Evolutionary conservation across 176 grass and related monocot genomes (phyloP).

Genomic region (Lolium rigidum): DNA sequence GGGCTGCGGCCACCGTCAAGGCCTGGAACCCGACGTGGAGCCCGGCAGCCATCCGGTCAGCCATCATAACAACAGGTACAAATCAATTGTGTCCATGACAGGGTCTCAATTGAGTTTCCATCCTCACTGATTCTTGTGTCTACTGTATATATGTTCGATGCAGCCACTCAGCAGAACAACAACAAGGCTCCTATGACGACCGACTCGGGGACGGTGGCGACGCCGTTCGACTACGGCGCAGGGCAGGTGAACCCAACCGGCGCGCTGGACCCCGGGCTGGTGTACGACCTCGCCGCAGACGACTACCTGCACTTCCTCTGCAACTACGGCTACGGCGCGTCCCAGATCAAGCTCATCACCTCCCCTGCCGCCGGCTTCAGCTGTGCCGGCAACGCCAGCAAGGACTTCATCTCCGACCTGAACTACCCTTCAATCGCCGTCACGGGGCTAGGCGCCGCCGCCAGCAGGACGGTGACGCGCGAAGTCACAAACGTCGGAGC

Average conservation of each 20-base stretch:
- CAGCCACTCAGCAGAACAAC: constrained; percentile 72
- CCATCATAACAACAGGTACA: constrained; percentile 83
- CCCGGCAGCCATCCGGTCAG: constrained; percentile 76
- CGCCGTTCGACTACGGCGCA: constrained; percentile 70
- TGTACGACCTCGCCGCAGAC: constrained; percentile 62
- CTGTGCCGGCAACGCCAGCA: constrained; percentile 70
- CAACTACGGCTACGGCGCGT: constrained; percentile 75
- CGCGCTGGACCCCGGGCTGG: constrained; percentile 76
- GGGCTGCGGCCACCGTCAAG: constrained; percentile 65
- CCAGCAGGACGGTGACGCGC: constrained; percentile 46
- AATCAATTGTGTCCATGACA: background rate
- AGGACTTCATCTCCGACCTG: constrained; percentile 77
- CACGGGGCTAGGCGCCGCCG: constrained; percentile 31
- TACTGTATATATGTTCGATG: background rate
- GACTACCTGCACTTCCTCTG: constrained; percentile 83
- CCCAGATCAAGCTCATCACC: constrained; percentile 65
- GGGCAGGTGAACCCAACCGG: constrained; percentile 72
- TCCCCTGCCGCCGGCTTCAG: constrained; percentile 44
- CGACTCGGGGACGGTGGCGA: constrained; percentile 52
- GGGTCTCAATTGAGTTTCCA: background rate
- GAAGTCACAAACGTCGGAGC: constrained; percentile 69
- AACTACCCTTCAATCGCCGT: constrained; percentile 90
- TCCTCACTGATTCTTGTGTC: background rate
- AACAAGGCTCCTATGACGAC: constrained; percentile 54
- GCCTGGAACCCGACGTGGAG: constrained; percentile 92